Evolutionary conservation across 1,139 yeast genomes (phyloP), one percentile per base, ranked within the genome.

Genomic region (Sugiyamaella xylanicola): DNA sequence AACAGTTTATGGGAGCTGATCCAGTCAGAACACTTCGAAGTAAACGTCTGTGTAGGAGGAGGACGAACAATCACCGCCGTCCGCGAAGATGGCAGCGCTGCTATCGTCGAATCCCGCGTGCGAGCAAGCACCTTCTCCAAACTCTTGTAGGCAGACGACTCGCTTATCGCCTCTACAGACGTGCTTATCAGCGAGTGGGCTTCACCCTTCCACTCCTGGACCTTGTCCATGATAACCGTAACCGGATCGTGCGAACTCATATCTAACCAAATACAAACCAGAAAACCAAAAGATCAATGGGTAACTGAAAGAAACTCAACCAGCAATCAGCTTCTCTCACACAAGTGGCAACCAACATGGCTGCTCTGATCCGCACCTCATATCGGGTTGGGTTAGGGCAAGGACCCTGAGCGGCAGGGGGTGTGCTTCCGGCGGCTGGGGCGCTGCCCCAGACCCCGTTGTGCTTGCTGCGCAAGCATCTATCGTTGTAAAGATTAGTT

Each of bases 21-120:
- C 72, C 73, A 72, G 37, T 63, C 65, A 2, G 62, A 37, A 17
- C 62, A 48, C 9, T 60, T 55, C n/a, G 62, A 65, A 56, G 56
- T 58, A 22, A 60, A 4, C 2, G 66, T 54, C 1, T 68, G 67
- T 15, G 71, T 68, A 41, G 65, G 63, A 4, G 71, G 67, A 19
- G 69, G 68, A 1, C 66, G 58, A 3, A 59, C 39, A 7, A 50
- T 37, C 2, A 29, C 21, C 15, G 21, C 9, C 5, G 27, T 13
- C 2, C 50, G 27, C 4, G 48, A 36, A 2, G 48, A 35, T 16
- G 52, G 48, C 17, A 49, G 15, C 11, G 53, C 37, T n/a, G 46
- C 47, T 13, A 44, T 44, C n/a, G 48, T 29, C 11, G 42, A 11
- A 45, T 29, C 41, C 5, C 50, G 56, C 19, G 55, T 51, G 16